Conservation (phyloP, 192 early-diverging fungal species). For the Podila verticillata region DNA sequence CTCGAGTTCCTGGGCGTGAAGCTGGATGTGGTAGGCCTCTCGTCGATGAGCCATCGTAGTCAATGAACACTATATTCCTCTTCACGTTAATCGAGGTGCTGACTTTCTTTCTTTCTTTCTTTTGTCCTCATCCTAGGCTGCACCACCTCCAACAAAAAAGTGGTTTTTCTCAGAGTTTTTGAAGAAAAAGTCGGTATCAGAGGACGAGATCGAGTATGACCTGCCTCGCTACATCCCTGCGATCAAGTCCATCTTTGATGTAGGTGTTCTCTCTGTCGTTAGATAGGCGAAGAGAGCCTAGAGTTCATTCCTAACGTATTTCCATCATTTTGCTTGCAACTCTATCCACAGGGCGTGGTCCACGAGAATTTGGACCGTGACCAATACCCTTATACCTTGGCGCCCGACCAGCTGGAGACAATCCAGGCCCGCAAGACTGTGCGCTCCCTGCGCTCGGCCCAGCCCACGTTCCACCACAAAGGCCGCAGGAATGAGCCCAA, state of each 20-base stretch:
- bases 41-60: background rate
- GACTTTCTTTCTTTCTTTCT: background rate
- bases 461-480: constrained; percentile 50
- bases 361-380: constrained; percentile 64
- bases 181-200: constrained; percentile 50
- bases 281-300: background rate
- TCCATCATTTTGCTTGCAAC: background rate
- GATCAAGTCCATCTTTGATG: constrained; percentile 66
- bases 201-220: constrained; percentile 74
- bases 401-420: constrained; percentile 37
- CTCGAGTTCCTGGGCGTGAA: constrained; percentile 48
- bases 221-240: constrained; percentile 80
- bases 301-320: background rate
- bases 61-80: background rate
- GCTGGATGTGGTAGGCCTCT: constrained; percentile 34
- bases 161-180: constrained; percentile 34
- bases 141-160: constrained; percentile 43
- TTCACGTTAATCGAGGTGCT: background rate
- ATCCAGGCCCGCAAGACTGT: constrained; percentile 51
- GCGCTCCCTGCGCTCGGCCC: constrained; percentile 41
- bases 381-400: constrained; percentile 70
- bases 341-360: constrained; percentile 52
- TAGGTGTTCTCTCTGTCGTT: background rate
- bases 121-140: constrained; percentile 11
- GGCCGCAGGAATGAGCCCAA: constrained; percentile 48